Conservation (phyloP, 306 rosid species). For the Cicer arietinum region DNA sequence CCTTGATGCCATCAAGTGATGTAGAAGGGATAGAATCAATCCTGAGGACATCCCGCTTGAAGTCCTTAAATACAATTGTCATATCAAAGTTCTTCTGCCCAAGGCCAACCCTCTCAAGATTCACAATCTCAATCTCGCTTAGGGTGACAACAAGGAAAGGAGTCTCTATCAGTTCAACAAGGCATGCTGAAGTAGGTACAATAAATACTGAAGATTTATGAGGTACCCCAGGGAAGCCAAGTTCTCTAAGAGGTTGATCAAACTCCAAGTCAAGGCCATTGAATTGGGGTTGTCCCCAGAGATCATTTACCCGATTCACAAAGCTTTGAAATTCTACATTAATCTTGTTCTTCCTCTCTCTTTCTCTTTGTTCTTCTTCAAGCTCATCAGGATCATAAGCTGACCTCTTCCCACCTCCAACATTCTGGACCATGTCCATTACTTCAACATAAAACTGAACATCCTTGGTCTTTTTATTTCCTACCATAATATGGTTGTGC, state of each 20-base stretch:
- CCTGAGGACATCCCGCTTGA: slow-evolving; percentile 87
- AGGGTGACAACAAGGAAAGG: slow-evolving; percentile 92
- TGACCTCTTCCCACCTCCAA: slow-evolving; percentile 90
- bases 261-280: slow-evolving; percentile 83
- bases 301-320: slow-evolving; percentile 89
- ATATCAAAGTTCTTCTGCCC: slow-evolving; percentile 98
- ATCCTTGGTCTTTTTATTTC: slow-evolving; percentile 94
- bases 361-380: slow-evolving; percentile 97
- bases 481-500: slow-evolving; percentile 96
- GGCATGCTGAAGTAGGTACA: slow-evolving; percentile 88
- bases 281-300: slow-evolving; percentile 94
- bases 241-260: slow-evolving; percentile 97
- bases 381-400: slow-evolving; percentile 97
- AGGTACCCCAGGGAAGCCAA: slow-evolving; percentile 97
- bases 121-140: slow-evolving; percentile 92
- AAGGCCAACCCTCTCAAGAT: slow-evolving; percentile 95
- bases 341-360: slow-evolving; percentile 88
- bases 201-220: slow-evolving; percentile 85
- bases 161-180: slow-evolving; percentile 88
- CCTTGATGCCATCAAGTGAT: slow-evolving; percentile 92
- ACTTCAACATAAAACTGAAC: slow-evolving; percentile 93
- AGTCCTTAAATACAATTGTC: slow-evolving; percentile 93
- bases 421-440: slow-evolving; percentile 89
- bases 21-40: slow-evolving; percentile 91
- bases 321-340: slow-evolving; percentile 84